Evolutionary conservation across 2,329 filamentous ascomycete genomes (phyloP).

Genomic region (Pyricularia grisea): DNA sequence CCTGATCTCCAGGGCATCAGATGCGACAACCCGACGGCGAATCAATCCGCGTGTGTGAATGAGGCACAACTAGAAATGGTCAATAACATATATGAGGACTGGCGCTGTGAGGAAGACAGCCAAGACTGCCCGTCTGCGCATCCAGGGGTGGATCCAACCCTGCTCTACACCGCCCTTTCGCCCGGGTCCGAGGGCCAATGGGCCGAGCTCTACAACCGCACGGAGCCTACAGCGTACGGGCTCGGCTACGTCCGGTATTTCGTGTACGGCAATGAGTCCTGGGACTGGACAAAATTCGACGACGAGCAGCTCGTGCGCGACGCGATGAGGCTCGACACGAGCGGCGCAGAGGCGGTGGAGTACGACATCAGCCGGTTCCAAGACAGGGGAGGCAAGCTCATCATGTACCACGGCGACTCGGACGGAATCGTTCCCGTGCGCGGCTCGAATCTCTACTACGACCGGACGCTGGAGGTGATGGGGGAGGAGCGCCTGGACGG

Average conservation of each 20-base stretch:
- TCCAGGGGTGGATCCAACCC: slow-evolving; percentile 2
- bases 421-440: slow-evolving; percentile 25
- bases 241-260: slow-evolving; percentile 18
- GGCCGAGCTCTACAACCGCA: slow-evolving; percentile 12
- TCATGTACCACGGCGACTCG: slow-evolving; percentile 30
- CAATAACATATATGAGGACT: slow-evolving; percentile 7
- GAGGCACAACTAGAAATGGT: slow-evolving; percentile 7
- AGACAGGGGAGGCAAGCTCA: slow-evolving; percentile 26
- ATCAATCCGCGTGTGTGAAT: slow-evolving; percentile 13
- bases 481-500: slow-evolving; percentile 10
- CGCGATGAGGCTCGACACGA: slow-evolving; percentile 17
- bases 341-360: slow-evolving; percentile 19
- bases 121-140: neutral
- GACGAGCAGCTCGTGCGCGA: slow-evolving; percentile 23
- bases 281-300: slow-evolving; percentile 20
- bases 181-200: slow-evolving; percentile 31
- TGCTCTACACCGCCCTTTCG: slow-evolving; percentile 31
- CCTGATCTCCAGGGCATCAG: slow-evolving; percentile 30
- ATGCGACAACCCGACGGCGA: slow-evolving; percentile 19
- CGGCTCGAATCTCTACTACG: slow-evolving; percentile 22
- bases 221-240: slow-evolving; percentile 13
- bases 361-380: slow-evolving; percentile 18
- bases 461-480: slow-evolving; percentile 25
- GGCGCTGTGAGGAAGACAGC: neutral
- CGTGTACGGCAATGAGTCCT: slow-evolving; percentile 17